Evolutionary conservation across 768 basidiomycete genomes (phyloP).

Genomic region (Coprinopsis strossmayeri): DNA sequence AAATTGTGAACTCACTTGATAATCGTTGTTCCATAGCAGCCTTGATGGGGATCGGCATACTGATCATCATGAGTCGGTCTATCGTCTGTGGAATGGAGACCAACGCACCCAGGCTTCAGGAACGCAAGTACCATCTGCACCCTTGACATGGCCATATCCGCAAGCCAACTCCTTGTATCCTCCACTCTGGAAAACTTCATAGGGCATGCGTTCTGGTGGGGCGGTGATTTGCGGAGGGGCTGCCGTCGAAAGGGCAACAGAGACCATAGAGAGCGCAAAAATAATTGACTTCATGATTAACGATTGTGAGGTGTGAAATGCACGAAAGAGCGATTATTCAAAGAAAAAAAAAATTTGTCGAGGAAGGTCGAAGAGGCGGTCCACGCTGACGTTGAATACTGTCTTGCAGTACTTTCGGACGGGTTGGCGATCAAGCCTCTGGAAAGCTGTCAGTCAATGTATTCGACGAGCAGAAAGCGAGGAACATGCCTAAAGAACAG

Average conservation of each 20-base stretch:
- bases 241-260: constrained; percentile 19
- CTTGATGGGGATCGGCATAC: constrained; percentile 32
- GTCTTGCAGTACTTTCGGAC: constrained; percentile 56
- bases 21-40: constrained; percentile 62
- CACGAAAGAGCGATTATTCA: constrained; percentile 20
- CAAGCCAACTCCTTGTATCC: constrained; percentile 64
- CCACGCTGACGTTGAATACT: constrained; percentile 61
- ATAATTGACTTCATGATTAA: constrained; percentile 59
- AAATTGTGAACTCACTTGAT: constrained; percentile 30
- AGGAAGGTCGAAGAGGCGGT: constrained; percentile 52
- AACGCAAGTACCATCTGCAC: constrained; percentile 47
- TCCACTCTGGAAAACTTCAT: constrained; percentile 51
- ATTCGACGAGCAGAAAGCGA: no score
- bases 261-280: constrained; percentile 52
- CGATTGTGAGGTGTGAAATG: constrained; percentile 32
- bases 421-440: constrained; percentile 31
- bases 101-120: constrained; percentile 51
- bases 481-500: constrained; percentile 38
- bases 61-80: constrained; percentile 13
- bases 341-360: constrained; percentile 31
- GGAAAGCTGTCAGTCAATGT: no score
- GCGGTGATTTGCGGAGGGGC: constrained; percentile 15
- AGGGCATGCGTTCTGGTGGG: constrained; percentile 40
- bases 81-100: not conserved
- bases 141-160: constrained; percentile 64